phyloP scores from a whole-genome alignment of 148 eudicot genomes.

The Cornus suecica region DNA sequence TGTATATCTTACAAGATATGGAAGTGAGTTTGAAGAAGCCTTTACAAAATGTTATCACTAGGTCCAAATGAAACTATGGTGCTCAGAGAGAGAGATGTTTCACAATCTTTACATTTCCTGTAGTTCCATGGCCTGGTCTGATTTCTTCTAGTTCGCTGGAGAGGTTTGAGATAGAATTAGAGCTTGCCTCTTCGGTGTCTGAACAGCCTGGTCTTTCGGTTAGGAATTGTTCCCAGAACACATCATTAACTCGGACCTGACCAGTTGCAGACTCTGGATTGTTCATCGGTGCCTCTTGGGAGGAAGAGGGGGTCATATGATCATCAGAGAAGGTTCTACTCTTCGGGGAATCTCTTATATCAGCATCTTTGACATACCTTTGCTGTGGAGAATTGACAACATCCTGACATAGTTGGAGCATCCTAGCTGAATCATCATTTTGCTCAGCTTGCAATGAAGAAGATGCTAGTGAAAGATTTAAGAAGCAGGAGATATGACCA shows the following conservation, averaged over 20 bases:
- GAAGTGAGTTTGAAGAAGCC: neutral
- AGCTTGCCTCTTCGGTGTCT: conserved; percentile 78
- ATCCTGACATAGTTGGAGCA: conserved; percentile 35
- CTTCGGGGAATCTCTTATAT: conserved; percentile 18
- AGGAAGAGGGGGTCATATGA: conserved; percentile 36
- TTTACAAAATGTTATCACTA: neutral
- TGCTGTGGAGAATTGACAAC: conserved; percentile 4
- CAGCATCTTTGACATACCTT: conserved; percentile 17
- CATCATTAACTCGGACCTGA: conserved; percentile 66
- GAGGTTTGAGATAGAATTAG: conserved; percentile 40
- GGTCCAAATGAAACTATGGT: neutral
- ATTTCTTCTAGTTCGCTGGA: conserved; percentile 48
- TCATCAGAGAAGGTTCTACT: conserved; percentile 18
- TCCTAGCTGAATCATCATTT: conserved; percentile 31
- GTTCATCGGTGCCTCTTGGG: conserved; percentile 33
- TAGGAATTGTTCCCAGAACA: conserved; percentile 93
- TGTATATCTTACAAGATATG: neutral
- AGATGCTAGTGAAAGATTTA: conserved; percentile 82
- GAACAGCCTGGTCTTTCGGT: conserved; percentile 84
- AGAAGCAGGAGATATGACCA: conserved; percentile 52
- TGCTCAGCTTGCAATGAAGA: conserved; percentile 44
- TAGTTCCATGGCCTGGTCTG: conserved; percentile 43
- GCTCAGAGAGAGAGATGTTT: conserved; percentile 62
- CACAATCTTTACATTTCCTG: conserved; percentile 44
- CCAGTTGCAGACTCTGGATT: conserved; percentile 41